A percentile compares a stretch with the other conserved stretches of the same genome.
Evolutionary conservation across 1,284 basidiomycete genomes (phyloP).

Genomic region (Trametes polyzona): DNA sequence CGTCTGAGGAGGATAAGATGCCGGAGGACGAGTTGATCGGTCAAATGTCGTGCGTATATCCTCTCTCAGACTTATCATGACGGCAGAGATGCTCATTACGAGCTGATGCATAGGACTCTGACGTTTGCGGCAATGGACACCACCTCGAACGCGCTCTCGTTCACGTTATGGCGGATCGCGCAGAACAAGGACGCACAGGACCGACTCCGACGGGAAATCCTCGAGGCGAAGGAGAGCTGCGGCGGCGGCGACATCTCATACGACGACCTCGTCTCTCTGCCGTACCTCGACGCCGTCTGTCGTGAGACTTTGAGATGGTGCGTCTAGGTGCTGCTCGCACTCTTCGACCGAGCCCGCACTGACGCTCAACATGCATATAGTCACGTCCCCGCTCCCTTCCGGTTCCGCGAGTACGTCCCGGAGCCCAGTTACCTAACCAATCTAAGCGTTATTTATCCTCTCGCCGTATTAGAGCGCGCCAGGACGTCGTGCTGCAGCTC

Average conservation of each 20-base stretch:
- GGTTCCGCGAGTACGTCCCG: no score
- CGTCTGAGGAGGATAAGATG: conserved; percentile 30
- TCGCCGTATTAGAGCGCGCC: conserved; percentile 10
- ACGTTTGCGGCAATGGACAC: conserved; percentile 35
- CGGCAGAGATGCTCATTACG: no score
- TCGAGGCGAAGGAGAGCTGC: conserved; percentile 13
- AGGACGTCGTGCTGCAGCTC: conserved; percentile 20
- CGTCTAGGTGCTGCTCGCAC: no score
- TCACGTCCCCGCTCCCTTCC: conserved; percentile 5
- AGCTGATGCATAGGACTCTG: conserved; percentile 22
- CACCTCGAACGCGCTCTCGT: conserved; percentile 32
- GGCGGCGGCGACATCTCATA: conserved; percentile 27
- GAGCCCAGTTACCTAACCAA: no score
- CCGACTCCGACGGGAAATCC: conserved; percentile 33
- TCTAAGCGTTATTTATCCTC: no score
- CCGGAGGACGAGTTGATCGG: conserved; percentile 20
- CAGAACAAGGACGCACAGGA: conserved; percentile 17
- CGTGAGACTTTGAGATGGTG: conserved; percentile 36
- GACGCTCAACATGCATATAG: background rate
- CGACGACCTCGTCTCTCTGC: conserved; percentile 34
- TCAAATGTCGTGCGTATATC: conserved; percentile 19
- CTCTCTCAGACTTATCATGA: background rate
- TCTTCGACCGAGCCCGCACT: no score
- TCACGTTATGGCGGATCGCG: conserved; percentile 30
- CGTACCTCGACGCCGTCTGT: conserved; percentile 39